Conservation (phyloP, 192 early-diverging fungal species). For the Jimgerdemannia flammicorona region DNA sequence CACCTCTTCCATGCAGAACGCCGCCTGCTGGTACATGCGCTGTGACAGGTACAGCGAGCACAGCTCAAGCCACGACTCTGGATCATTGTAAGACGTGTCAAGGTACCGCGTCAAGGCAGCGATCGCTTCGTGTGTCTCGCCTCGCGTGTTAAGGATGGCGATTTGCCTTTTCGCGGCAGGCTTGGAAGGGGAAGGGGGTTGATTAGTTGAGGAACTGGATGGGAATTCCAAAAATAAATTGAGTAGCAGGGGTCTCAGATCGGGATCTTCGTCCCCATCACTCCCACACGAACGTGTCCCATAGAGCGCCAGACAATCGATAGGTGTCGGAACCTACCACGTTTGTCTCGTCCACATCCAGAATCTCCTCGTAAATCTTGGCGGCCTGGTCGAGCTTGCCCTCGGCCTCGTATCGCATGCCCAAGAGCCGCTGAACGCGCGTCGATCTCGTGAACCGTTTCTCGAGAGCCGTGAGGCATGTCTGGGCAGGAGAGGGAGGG, state of each 20-base stretch:
- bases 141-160: constrained; percentile 66
- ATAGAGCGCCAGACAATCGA: neutral
- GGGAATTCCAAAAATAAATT: too few relatives aligned
- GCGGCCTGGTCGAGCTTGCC: constrained; percentile 68
- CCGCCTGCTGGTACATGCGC: constrained; percentile 77
- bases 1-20: constrained; percentile 90
- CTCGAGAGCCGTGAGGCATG: constrained; percentile 57
- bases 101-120: constrained; percentile 67
- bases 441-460: constrained; percentile 62
- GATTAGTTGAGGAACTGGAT: neutral
- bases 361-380: constrained; percentile 67
- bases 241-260: neutral
- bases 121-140: constrained; percentile 67
- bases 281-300: neutral
- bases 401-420: constrained; percentile 75
- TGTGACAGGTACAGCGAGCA: constrained; percentile 66
- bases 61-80: constrained; percentile 89
- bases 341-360: constrained; percentile 77
- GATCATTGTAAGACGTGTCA: constrained; percentile 82
- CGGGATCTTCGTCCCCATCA: neutral
- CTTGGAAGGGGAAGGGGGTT: constrained; percentile 11
- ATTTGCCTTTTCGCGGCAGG: constrained; percentile 74
- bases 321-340: constrained; percentile 39
- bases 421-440: constrained; percentile 69
- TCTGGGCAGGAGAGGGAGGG: constrained; percentile 17